Evolutionary conservation across 768 basidiomycete species (phyloP), one percentile per base, ranked within the genome.

Genomic region (Suillus variegatus): DNA sequence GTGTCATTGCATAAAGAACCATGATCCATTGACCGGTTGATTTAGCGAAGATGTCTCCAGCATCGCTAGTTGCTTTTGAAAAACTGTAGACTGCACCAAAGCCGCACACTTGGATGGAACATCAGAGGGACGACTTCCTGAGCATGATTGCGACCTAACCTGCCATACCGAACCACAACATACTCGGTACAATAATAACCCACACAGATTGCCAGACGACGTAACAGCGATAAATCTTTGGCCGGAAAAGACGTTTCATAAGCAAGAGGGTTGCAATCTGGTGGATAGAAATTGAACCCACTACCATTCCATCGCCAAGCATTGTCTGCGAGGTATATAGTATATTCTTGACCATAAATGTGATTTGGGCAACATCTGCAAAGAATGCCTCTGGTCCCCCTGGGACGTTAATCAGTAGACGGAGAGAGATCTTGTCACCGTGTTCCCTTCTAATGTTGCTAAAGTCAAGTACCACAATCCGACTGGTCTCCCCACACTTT

Each of bases 351-450:
- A 71, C 68, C n/a, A 73, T 60, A 60, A 70, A 71, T 0, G 72
- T 72, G 4, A 52, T 62, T 52, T 76, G 63, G 44, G 66, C 65
- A 6, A 65, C 58, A 28, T 70, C 68, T 3, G 67, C 69, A 61
- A 75, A 75, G 64, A 67, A 75, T 1, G 66, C 71, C 14, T 60
- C 2, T 2, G 74, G 71, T 5, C 74, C 74, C 1, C 72, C 72
- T 16, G 68, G 67, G 28, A 63, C 10, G 36, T 38, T 10, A 38
- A 1, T 10, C 36, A 38, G 9, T 38, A 38, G 36, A 38, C 36
- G 36, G 36, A 38, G 36, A 3, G 36, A 38, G 36, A 38, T 38
- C 7, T 3, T 38, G 10, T 10, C 36, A 10, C 36, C 3, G 3
- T 38, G 10, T 38, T 38, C 36, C 36, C 36, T 38, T 38, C 10